These are phyloP conservation scores for Phytophthora sansomeana DNA, from an alignment of 352 stramenopile genomes.

Conservation along the genomic window DNA sequence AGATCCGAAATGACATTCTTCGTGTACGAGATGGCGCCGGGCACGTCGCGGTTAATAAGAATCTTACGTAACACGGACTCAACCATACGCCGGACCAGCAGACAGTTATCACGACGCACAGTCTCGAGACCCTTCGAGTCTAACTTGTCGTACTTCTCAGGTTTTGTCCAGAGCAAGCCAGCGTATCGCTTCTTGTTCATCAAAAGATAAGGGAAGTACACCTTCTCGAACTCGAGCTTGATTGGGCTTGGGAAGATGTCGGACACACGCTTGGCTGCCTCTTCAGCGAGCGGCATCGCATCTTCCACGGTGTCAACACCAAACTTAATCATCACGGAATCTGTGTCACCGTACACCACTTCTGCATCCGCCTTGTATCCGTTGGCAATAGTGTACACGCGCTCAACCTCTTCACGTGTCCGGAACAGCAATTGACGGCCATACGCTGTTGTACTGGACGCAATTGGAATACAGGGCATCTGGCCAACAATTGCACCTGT, in stretches of 20 bases:
- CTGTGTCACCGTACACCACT: slow-evolving; percentile 99
- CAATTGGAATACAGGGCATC: slow-evolving; percentile 98
- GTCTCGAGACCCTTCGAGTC: slow-evolving; percentile 99
- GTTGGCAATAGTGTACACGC: slow-evolving; percentile 94
- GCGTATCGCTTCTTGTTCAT: slow-evolving; percentile 99
- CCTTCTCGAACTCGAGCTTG: slow-evolving; percentile 99
- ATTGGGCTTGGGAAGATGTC: slow-evolving; percentile 98
- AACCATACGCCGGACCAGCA: slow-evolving; percentile 97
- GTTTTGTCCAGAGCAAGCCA: slow-evolving; percentile 80
- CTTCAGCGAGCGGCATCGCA: slow-evolving; percentile 97
- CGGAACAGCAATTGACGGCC: slow-evolving; percentile 97
- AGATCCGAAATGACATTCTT: slow-evolving; percentile 98
- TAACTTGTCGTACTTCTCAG: slow-evolving; percentile 99
- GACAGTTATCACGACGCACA: slow-evolving; percentile 99
- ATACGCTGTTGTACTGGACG: slow-evolving; percentile 98
- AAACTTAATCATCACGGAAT: slow-evolving; percentile 99
- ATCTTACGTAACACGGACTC: slow-evolving; percentile 98
- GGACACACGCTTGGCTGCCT: slow-evolving; percentile 96
- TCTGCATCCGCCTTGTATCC: slow-evolving; percentile 95
- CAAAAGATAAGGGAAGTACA: slow-evolving; percentile 99
- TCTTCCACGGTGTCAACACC: slow-evolving; percentile 95
- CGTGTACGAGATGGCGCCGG: slow-evolving; percentile 96
- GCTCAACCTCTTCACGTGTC: slow-evolving; percentile 97
- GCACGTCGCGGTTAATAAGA: slow-evolving; percentile 97
- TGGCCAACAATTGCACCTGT: slow-evolving; percentile 98